A percentile compares a stretch with the other conserved stretches of the same genome.
Conservation (phyloP, 1,139 yeast species). For the Yamadazyma triangularis region DNA sequence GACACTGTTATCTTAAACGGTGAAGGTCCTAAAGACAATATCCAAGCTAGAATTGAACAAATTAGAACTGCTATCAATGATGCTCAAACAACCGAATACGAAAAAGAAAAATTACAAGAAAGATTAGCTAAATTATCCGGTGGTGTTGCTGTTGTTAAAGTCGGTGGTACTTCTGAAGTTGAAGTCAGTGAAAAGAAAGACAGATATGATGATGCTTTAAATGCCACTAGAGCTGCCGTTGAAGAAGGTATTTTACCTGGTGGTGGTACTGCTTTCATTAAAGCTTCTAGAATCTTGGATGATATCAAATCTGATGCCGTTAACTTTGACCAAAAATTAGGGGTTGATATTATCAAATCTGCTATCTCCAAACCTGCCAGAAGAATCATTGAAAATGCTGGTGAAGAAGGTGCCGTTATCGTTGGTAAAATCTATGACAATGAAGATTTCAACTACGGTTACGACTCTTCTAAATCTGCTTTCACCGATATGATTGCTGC, state of each 20-base stretch:
- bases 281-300: conserved; percentile 84
- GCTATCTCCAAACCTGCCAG: conserved; percentile 98
- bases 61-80: conserved; percentile 79
- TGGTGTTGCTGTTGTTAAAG: conserved; percentile 98
- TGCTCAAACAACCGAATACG: conserved; percentile 82
- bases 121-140: conserved; percentile 98
- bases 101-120: conserved; percentile 96
- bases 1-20: conserved; percentile 96
- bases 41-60: conserved; percentile 92
- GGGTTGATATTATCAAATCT: conserved; percentile 91
- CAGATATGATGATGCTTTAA: conserved; percentile 97
- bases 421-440: conserved; percentile 94
- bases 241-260: conserved; percentile 99
- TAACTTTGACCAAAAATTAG: conserved; percentile 96
- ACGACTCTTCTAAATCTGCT: conserved; percentile 90
- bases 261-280: conserved; percentile 98
- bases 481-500: conserved; percentile 95
- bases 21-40: conserved; percentile 86
- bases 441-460: conserved; percentile 85
- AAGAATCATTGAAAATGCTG: conserved; percentile 96
- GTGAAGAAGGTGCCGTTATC: conserved; percentile 97
- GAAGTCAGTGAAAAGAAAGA: conserved; percentile 99
- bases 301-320: conserved; percentile 61
- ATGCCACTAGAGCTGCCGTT: conserved; percentile 99
- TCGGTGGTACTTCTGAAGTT: conserved; percentile 97